Evolutionary conservation across 345 rosid genomes (phyloP), one percentile per base, ranked within the genome.

Genomic region (Physaria fendleri): DNA sequence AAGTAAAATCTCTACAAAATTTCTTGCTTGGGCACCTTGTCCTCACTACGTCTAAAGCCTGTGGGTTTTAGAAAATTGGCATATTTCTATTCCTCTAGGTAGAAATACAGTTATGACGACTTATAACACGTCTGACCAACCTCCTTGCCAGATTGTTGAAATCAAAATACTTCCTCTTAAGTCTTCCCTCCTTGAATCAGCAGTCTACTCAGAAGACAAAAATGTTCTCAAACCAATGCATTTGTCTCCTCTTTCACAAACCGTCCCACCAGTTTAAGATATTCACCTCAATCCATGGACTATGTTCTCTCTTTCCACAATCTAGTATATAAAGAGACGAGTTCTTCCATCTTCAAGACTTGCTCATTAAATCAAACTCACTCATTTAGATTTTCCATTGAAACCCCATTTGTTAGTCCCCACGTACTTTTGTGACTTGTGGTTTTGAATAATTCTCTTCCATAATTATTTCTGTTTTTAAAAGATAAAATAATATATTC

Each of bases 391-490:
- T n/a, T n/a, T n/a, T n/a, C n/a, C n/a, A n/a, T n/a, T n/a, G n/a
- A n/a, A n/a, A 7, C 20, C 20, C 21, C 18, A 12, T 27, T 57
- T 69, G 68, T 55, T 30, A 69, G 57, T 62, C 22, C 7, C 57
- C 68, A 69, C 73, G 73, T 69, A 62, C 63, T 68, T 67, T 16
- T 17, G 15, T 8, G 11, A 21, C n/a, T 61, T 37, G 56, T 43
- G 73, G 43, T 61, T 25, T 69, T 69, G 73, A 69, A 69, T 69
- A 28, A 54, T 61, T 69, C 68, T 53, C 5, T 11, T 2, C 51
- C 48, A 44, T 45, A n/a, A n/a, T n/a, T n/a, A n/a, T n/a, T n/a
- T n/a, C n/a, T n/a, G n/a, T n/a, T n/a, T n/a, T n/a, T n/a, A n/a
- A 22, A 11, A 24, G 9, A 23, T 33, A 1, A 0, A 23, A 40